phyloP scores from a whole-genome alignment of 1,284 basidiomycete genomes.

The Trichosporon sp. region DNA sequence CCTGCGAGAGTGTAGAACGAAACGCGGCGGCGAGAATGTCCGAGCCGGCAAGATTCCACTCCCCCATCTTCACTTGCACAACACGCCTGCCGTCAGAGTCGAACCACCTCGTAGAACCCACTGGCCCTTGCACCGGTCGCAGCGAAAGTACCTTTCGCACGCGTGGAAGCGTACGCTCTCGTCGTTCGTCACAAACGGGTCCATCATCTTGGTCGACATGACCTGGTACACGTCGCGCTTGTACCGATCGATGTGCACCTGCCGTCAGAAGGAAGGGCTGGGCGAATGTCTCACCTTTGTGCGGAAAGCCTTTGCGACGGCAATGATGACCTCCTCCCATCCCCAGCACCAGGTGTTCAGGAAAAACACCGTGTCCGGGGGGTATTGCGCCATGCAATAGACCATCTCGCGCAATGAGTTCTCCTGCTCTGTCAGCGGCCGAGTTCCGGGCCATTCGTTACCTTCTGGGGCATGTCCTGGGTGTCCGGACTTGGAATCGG shows the following conservation, averaged over 20 bases:
- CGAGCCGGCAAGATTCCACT: slow-evolving; percentile 62
- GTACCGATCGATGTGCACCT: slow-evolving; percentile 89
- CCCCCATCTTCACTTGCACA: slow-evolving; percentile 50
- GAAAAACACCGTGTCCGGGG: slow-evolving; percentile 73
- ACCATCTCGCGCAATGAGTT: slow-evolving; percentile 69
- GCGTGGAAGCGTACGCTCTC: slow-evolving; percentile 79
- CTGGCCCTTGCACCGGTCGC: slow-evolving; percentile 55
- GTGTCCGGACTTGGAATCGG: not conserved
- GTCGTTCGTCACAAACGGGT: slow-evolving; percentile 67
- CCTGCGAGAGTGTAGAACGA: slow-evolving; percentile 32
- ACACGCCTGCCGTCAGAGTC: slow-evolving; percentile 29
- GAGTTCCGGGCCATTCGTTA: slow-evolving; percentile 41
- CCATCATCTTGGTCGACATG: slow-evolving; percentile 63
- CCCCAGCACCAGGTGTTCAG: slow-evolving; percentile 94
- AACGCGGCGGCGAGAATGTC: slow-evolving; percentile 43
- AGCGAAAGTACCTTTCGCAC: slow-evolving; percentile 79
- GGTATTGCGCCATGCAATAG: slow-evolving; percentile 69
- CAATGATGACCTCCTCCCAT: slow-evolving; percentile 81
- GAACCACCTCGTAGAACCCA: not conserved
- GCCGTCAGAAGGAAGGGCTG: slow-evolving; percentile 16
- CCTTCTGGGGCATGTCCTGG: slow-evolving; percentile 71
- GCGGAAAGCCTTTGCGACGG: slow-evolving; percentile 67
- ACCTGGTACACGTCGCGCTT: slow-evolving; percentile 70
- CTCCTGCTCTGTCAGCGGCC: slow-evolving; percentile 58
- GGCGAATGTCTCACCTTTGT: slow-evolving; percentile 59